Conservation (phyloP, 2,329 filamentous ascomycete genomes). For the Aureobasidium musti region DNA sequence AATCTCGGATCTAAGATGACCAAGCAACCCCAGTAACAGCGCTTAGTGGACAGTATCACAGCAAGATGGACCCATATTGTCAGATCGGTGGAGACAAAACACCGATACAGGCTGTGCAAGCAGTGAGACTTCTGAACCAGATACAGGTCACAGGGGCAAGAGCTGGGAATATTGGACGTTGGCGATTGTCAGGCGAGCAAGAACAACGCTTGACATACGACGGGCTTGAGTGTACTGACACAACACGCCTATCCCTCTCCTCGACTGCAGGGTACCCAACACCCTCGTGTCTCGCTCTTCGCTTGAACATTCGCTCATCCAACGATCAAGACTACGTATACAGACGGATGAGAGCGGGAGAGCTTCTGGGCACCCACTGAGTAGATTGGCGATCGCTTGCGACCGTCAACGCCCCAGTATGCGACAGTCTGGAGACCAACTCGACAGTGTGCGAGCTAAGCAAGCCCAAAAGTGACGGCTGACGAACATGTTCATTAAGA, state of each 20-base stretch:
- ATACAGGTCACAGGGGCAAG: not conserved
- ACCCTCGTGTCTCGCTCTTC: not conserved
- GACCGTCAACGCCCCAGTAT: not conserved
- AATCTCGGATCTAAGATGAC: not conserved
- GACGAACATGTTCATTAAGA: conserved; percentile 11
- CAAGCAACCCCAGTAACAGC: not conserved
- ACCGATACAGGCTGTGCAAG: not conserved
- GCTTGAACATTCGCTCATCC: not conserved
- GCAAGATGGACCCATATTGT: not conserved
- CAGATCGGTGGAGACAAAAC: not conserved
- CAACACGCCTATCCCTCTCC: not conserved
- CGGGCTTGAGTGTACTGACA: too few relatives aligned
- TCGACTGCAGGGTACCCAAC: not conserved
- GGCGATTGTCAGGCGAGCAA: not conserved
- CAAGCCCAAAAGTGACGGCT: not conserved
- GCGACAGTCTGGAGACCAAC: not conserved
- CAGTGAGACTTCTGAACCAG: not conserved
- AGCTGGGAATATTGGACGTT: not conserved
- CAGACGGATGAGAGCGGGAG: conserved; percentile 2
- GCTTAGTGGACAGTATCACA: not conserved
- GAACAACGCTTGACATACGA: not conserved
- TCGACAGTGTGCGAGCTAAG: not conserved
- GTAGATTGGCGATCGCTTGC: not conserved
- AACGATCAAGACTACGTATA: not conserved
- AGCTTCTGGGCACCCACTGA: not conserved